A percentile compares a stretch with the other conserved stretches of the same genome.
These are phyloP conservation scores for Picocystis salinarum DNA, from an alignment of 139 green algal species.

Conservation along the genomic window DNA sequence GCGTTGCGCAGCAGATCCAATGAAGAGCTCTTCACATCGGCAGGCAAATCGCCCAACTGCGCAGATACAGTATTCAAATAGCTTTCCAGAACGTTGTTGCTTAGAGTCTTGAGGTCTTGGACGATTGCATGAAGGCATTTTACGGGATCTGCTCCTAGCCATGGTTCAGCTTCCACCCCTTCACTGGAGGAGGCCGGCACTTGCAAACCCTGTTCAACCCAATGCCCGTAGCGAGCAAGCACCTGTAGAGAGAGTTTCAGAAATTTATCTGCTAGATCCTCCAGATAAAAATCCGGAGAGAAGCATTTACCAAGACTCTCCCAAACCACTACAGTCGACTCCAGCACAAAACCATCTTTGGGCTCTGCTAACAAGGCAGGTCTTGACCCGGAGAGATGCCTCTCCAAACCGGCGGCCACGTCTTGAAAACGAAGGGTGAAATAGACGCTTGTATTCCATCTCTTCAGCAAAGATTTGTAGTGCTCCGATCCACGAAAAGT, in stretches of 20 bases:
- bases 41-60: too few species aligned
- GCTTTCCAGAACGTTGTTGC: too few species aligned
- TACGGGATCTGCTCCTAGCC: too few species aligned
- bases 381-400: neutral
- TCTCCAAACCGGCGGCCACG: neutral
- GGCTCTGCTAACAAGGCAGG: neutral
- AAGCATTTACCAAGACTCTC: constrained; percentile 19
- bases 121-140: too few species aligned
- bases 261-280: constrained; percentile 57
- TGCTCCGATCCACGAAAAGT: constrained; percentile 30
- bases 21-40: too few species aligned
- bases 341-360: constrained; percentile 10
- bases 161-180: neutral
- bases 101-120: too few species aligned
- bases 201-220: constrained; percentile 19
- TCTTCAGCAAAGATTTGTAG: constrained; percentile 34
- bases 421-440: constrained; percentile 68
- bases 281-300: constrained; percentile 39
- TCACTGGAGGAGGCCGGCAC: neutral
- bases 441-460: constrained; percentile 86
- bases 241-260: constrained; percentile 57
- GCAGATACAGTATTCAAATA: too few species aligned
- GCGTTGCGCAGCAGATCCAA: neutral
- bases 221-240: constrained; percentile 42
- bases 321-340: constrained; percentile 14